Conservation (phyloP, 805 yeast genomes). For the Kodamaea kakaduensis region DNA sequence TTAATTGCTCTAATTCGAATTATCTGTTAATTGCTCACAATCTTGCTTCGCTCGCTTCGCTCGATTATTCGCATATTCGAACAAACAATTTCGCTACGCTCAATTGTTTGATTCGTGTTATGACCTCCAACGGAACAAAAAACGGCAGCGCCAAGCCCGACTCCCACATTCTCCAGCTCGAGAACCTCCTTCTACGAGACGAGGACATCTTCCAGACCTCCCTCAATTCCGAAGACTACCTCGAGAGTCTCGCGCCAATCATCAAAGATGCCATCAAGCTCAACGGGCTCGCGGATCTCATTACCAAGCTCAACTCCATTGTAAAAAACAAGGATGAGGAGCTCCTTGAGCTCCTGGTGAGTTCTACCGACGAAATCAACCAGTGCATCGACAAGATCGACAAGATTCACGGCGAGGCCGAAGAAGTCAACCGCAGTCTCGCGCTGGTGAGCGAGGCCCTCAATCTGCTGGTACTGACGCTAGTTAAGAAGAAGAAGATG, state of each 20-base stretch:
- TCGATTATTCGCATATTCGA: too few relatives aligned
- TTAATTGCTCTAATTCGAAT: too few relatives aligned
- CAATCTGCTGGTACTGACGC: conserved; percentile 59
- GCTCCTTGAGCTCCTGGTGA: conserved; percentile 57
- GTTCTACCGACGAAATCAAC: conserved; percentile 53
- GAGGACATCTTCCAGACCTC: conserved; percentile 45
- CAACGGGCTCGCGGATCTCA: conserved; percentile 52
- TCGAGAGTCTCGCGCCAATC: conserved; percentile 77
- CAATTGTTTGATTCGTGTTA: too few relatives aligned
- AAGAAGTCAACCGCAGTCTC: conserved; percentile 52
- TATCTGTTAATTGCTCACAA: too few relatives aligned
- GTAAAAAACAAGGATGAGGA: conserved; percentile 61
- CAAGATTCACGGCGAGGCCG: conserved; percentile 54
- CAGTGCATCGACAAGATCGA: conserved; percentile 61
- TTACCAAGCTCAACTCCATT: conserved; percentile 51
- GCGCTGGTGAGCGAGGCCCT: conserved; percentile 53
- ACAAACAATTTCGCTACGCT: too few relatives aligned
- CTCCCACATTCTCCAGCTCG: conserved; percentile 30
- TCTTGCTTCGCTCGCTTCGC: too few relatives aligned
- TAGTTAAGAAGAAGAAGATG: conserved; percentile 58
- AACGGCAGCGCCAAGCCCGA: conserved; percentile 4
- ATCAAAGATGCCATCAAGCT: conserved; percentile 58
- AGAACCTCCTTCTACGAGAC: conserved; percentile 35
- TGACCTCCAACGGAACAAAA: too few relatives aligned
- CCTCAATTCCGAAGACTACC: conserved; percentile 58